Evolutionary conservation across 2,329 filamentous ascomycete genomes (phyloP), one percentile per base, ranked within the genome.

Genomic region (Fusarium acutatum): DNA sequence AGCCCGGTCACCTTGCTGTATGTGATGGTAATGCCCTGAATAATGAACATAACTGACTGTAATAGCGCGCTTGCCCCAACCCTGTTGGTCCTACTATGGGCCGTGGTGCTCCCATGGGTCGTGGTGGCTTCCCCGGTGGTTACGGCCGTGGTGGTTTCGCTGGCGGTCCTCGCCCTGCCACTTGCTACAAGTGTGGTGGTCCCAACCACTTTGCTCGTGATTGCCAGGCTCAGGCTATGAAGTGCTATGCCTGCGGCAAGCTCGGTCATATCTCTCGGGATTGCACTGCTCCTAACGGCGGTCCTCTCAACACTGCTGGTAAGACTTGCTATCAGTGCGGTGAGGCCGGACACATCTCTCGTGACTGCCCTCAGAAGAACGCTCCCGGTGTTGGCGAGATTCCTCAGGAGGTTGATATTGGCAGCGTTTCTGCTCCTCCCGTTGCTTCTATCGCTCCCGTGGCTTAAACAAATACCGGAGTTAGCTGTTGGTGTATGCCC

Each of bases 281-380:
- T 85, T 99, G 96, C 88, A 97, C 95, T 52, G 94, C 96, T 71
- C 96, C 96, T 74, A 98, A 98, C 83, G 96, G 96, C 64, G 96
- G 96, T 30, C 95, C 96, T 52, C 88, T 98, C 76, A 98, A 96
- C 89, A 97, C 94, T 74, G 94, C 94, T 72, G 96, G 96, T 81
- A 99, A 98, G 91, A 97, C 95, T 74, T 99, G 96, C 90, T 99
- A 99, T 88, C 93, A 95, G 84, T 99, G 96, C 82, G 94, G 96
- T 75, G 94, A 98, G 86, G 91, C 95, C 66, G 96, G 96, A 60
- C 96, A 98, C 85, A 98, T 98, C 84, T 97, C 94, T 67, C 93
- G 96, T 73, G 96, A 98, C 79, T 98, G 96, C 88, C 93, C 95
- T 67, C 84, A 95, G 90, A 91, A 92, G 90, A 84, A 81, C 77